Evolutionary conservation across 108 stramenopile species (phyloP).

Genomic region (Nitzschia sp.): DNA sequence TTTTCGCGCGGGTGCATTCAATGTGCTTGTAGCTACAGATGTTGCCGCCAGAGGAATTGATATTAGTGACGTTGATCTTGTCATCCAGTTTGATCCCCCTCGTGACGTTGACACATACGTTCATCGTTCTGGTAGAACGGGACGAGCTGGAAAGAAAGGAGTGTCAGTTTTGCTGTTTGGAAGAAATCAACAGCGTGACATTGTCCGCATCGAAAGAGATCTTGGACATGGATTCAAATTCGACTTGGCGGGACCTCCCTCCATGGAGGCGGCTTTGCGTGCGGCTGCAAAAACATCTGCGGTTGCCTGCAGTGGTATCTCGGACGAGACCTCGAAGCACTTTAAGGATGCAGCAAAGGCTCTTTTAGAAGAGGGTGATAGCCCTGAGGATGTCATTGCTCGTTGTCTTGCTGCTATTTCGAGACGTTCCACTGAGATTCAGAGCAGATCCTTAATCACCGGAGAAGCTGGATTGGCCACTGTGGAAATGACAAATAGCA

Average conservation of each 20-base stretch:
- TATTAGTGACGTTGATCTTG: constrained; percentile 96
- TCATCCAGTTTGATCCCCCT: constrained; percentile 94
- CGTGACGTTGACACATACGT: constrained; percentile 94
- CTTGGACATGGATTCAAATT: constrained; percentile 92
- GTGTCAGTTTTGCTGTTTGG: constrained; percentile 93
- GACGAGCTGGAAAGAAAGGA: constrained; percentile 96
- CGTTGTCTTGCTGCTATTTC: constrained; percentile 89
- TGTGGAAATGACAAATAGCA: constrained; percentile 73
- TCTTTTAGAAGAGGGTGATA: constrained; percentile 50
- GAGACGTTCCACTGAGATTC: constrained; percentile 59
- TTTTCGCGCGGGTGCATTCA: constrained; percentile 93
- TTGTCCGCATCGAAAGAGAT: constrained; percentile 92
- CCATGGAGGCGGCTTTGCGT: constrained; percentile 70
- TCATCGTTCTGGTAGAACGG: constrained; percentile 97
- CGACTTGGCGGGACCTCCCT: constrained; percentile 83
- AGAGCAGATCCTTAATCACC: constrained; percentile 81
- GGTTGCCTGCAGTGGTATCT: constrained; percentile 66
- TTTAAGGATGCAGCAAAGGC: constrained; percentile 79
- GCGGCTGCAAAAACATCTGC: constrained; percentile 88
- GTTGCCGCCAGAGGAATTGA: constrained; percentile 99
- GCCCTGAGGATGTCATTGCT: constrained; percentile 69
- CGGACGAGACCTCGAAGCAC: constrained; percentile 74
- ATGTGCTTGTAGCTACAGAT: constrained; percentile 98
- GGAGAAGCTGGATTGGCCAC: constrained; percentile 81
- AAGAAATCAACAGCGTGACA: constrained; percentile 62